Conservation (phyloP, 306 rosid species). For the Cicer yamashitae region DNA sequence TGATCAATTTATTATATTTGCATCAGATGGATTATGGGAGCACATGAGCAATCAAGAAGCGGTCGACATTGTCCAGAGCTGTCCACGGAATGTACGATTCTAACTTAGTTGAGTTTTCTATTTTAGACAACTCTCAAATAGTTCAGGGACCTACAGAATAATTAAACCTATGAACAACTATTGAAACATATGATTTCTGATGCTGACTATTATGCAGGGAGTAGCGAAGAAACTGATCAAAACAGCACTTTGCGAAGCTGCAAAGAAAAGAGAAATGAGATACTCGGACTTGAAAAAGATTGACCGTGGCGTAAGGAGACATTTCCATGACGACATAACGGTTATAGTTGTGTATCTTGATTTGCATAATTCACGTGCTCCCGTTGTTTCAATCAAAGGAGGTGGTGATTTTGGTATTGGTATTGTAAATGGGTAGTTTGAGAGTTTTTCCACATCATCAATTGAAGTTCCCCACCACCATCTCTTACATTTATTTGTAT, state of each 20-base stretch:
- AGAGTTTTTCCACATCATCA: conserved; percentile 41
- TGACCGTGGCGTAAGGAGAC: conserved; percentile 94
- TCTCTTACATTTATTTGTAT: conserved; percentile 9
- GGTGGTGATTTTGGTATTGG: conserved; percentile 53
- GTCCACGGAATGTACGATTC: conserved; percentile 78
- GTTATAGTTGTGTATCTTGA: conserved; percentile 87
- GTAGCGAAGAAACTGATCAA: conserved; percentile 77
- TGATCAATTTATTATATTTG: conserved; percentile 89
- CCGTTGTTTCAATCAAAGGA: conserved; percentile 70
- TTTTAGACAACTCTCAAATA: neutral
- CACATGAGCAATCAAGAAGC: conserved; percentile 90
- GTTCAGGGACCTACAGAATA: no score
- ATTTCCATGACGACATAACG: conserved; percentile 95
- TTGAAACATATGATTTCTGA: conserved; percentile 15
- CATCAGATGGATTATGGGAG: conserved; percentile 99
- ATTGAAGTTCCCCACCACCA: conserved; percentile 4
- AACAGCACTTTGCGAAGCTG: conserved; percentile 83
- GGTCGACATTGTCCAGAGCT: conserved; percentile 75
- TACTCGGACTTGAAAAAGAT: conserved; percentile 90
- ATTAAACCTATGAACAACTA: neutral
- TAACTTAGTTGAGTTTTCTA: conserved; percentile 29
- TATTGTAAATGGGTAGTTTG: conserved; percentile 49
- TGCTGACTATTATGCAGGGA: conserved; percentile 63
- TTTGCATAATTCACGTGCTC: conserved; percentile 59
- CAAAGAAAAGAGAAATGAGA: conserved; percentile 98